Evolutionary conservation across 140 eudicot species (phyloP).

Genomic region (Ambrosia hybrid): DNA sequence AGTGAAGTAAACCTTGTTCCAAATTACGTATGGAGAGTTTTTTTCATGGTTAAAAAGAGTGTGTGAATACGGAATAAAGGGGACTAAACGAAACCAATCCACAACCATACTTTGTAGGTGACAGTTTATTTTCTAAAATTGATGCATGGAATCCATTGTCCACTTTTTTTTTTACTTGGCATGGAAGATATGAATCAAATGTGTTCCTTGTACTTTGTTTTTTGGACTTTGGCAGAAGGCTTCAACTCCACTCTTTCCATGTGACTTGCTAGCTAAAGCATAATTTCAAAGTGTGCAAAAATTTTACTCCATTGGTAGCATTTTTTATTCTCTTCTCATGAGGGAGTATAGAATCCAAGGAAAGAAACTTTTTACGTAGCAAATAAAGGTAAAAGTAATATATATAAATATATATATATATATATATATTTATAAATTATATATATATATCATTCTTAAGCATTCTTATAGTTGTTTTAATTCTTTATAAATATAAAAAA

Average conservation of each 20-base stretch:
- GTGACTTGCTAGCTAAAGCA: slow-evolving; percentile 24
- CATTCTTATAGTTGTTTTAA: too few relatives aligned
- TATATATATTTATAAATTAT: too few relatives aligned
- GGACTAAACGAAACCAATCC: not conserved
- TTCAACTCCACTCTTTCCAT: slow-evolving; percentile 32
- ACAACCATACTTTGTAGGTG: slow-evolving; percentile 2
- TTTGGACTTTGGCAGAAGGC: slow-evolving; percentile 16
- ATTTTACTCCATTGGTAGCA: not conserved
- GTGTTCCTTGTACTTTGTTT: slow-evolving; percentile 23
- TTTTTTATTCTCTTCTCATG: slow-evolving; percentile 4
- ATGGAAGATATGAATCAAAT: slow-evolving; percentile 18
- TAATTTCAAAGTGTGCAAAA: not conserved
- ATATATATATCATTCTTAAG: too few relatives aligned
- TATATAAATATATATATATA: too few relatives aligned
- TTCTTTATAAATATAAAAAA: too few relatives aligned
- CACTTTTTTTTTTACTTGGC: slow-evolving; percentile 10
- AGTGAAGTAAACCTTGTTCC: too few relatives aligned
- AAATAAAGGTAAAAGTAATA: not conserved
- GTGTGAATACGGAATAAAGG: not conserved
- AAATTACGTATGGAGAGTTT: too few relatives aligned
- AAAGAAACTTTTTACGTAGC: slow-evolving; percentile 1
- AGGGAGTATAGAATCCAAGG: not conserved
- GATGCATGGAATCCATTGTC: slow-evolving; percentile 15
- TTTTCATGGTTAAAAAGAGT: not conserved
- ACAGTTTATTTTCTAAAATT: not conserved